A percentile compares a stretch with the other conserved stretches of the same genome.
Evolutionary conservation across 2,329 filamentous ascomycete genomes (phyloP).

Genomic region (Exophiala aquamarina): DNA sequence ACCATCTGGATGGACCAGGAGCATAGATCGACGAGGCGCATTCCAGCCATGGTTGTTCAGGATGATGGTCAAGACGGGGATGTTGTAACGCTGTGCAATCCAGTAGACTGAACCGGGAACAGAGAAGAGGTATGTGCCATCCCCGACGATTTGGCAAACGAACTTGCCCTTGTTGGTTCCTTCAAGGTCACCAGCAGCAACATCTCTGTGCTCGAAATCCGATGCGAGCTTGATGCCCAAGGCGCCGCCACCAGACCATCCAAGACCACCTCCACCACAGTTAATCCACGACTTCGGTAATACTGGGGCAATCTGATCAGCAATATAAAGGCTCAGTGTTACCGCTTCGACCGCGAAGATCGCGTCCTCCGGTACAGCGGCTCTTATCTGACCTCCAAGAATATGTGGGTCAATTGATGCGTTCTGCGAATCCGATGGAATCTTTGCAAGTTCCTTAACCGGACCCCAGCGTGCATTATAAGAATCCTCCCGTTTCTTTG

Average conservation of each 20-base stretch:
- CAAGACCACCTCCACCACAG: slow-evolving; percentile 76
- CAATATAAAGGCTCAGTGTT: slow-evolving; percentile 66
- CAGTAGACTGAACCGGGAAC: slow-evolving; percentile 68
- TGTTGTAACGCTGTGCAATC: slow-evolving; percentile 65
- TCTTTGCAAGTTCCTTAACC: slow-evolving; percentile 57
- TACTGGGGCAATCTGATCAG: slow-evolving; percentile 69
- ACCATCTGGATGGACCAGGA: slow-evolving; percentile 66
- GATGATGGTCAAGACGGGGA: slow-evolving; percentile 66
- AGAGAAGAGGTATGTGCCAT: slow-evolving; percentile 67
- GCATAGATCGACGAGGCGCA: slow-evolving; percentile 60
- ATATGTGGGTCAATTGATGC: slow-evolving; percentile 62
- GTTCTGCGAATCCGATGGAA: slow-evolving; percentile 55
- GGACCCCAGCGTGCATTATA: slow-evolving; percentile 60
- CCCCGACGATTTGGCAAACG: slow-evolving; percentile 65
- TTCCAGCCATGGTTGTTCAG: slow-evolving; percentile 73
- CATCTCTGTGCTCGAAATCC: slow-evolving; percentile 50
- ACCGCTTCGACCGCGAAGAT: slow-evolving; percentile 79
- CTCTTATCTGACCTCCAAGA: slow-evolving; percentile 56
- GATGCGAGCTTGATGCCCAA: slow-evolving; percentile 74
- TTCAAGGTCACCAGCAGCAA: slow-evolving; percentile 2
- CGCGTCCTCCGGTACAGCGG: slow-evolving; percentile 61
- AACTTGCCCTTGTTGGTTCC: slow-evolving; percentile 54
- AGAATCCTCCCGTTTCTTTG: slow-evolving; percentile 45
- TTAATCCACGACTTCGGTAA: slow-evolving; percentile 75
- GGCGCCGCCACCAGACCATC: slow-evolving; percentile 75